Evolutionary conservation across 192 early-diverging fungal genomes (phyloP).

Genomic region (Coemansia sp.): DNA sequence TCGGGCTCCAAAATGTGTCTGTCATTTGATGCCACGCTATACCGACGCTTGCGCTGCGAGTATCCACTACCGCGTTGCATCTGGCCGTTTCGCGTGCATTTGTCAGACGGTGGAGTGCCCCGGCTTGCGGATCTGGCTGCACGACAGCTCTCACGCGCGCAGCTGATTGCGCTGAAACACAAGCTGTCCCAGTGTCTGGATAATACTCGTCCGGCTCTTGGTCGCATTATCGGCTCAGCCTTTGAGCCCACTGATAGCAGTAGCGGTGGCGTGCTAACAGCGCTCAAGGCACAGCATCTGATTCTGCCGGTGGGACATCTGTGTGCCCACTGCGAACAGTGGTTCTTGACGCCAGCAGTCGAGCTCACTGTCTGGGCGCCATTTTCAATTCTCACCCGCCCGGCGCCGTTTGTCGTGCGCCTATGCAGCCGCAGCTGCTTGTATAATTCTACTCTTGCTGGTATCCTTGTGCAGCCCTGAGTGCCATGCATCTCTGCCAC

Average conservation of each 20-base stretch:
- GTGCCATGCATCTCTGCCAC: background rate
- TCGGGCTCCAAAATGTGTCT: background rate
- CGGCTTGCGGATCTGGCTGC: constrained; percentile 46
- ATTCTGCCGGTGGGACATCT: constrained; percentile 26
- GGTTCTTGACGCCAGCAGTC: constrained; percentile 31
- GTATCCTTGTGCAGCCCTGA: constrained; percentile 10
- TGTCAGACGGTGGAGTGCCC: constrained; percentile 22
- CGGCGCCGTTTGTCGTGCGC: constrained; percentile 30
- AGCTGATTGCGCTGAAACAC: constrained; percentile 31
- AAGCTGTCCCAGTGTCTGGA: constrained; percentile 30
- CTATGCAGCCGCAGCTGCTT: constrained; percentile 43
- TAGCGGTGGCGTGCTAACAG: constrained; percentile 16
- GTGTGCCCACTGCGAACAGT: constrained; percentile 36
- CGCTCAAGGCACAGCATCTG: constrained; percentile 34
- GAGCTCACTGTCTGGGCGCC: constrained; percentile 41
- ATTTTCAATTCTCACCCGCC: constrained; percentile 21
- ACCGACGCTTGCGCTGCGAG: background rate
- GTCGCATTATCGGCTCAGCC: constrained; percentile 33
- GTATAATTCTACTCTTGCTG: constrained; percentile 7
- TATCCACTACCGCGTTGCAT: background rate
- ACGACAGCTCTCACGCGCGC: constrained; percentile 23
- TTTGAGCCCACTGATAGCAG: constrained; percentile 8
- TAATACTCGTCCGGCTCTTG: constrained; percentile 18
- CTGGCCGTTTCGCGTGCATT: constrained; percentile 15
- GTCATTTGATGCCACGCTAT: constrained; percentile 8